Conservation (phyloP, 2,329 filamentous ascomycete genomes). For the Aspergillus carbonarius region DNA sequence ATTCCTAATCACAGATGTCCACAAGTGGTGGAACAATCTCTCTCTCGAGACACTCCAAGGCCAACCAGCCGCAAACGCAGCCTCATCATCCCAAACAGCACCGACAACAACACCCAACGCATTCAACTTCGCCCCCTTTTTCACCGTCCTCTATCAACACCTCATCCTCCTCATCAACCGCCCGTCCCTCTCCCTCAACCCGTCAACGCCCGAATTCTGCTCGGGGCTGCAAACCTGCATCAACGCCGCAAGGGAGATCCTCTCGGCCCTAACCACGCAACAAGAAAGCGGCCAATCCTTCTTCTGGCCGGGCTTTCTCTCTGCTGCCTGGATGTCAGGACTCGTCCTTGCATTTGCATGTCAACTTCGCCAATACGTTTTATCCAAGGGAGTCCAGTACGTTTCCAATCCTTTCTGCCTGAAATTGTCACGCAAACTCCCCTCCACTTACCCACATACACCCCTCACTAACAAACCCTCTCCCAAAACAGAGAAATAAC, state of each 20-base stretch:
- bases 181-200: constrained; percentile 39
- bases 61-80: background rate
- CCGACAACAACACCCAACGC: constrained; percentile 3
- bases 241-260: constrained; percentile 38
- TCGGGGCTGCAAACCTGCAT: constrained; percentile 44
- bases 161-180: constrained; percentile 42
- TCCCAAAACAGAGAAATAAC: constrained; percentile 33
- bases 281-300: constrained; percentile 33
- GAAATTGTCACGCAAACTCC: background rate
- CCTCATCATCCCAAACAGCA: constrained; percentile 5
- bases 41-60: constrained; percentile 18
- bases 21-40: constrained; percentile 46
- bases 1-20: constrained; percentile 41
- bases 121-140: constrained; percentile 40
- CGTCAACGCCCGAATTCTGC: constrained; percentile 40
- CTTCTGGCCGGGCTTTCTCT: constrained; percentile 42
- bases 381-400: constrained; percentile 34
- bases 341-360: constrained; percentile 44
- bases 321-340: constrained; percentile 44
- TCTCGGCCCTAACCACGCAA: constrained; percentile 37
- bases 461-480: background rate
- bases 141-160: constrained; percentile 44
- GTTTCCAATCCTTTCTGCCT: constrained; percentile 10
- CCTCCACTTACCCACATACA: background rate
- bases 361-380: constrained; percentile 40